Evolutionary conservation across 2,329 filamentous ascomycete species (phyloP), one percentile per base, ranked within the genome.

Genomic region (Phaeophleospora eucalypticola): DNA sequence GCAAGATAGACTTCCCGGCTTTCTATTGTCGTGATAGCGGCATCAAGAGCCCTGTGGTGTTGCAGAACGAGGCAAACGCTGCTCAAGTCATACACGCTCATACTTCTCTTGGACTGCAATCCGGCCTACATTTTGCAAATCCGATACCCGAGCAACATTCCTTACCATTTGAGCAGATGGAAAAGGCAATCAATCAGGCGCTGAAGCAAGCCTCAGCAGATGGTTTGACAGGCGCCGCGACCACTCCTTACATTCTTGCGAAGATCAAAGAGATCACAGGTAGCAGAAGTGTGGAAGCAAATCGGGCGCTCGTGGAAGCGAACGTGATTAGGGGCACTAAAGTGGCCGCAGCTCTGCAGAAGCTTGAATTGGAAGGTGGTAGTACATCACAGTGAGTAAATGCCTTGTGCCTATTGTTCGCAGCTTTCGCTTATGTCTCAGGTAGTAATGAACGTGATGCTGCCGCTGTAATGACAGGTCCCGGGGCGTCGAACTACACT

Each of bases 21-120:
- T 98, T 98, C 68, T 98, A 87, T 79, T 87, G 87, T 0, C 76
- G 91, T 34, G 88, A 96, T 35, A 96, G 90, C 66, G 88, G 89
- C 10, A 71, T 86, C 43, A 82, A 76, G 66, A 95, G 89, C 62
- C 91, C 91, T 0, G 79, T 81, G 17, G 80, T 87, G 1, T 79
- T 96, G 35, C 70, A 82, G 43, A 78, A 84, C 55, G 88, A 94
- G 64, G 75, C 76, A 45, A 87, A 97, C 63, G 93, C 93, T 27
- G 93, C 93, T 0, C 83, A 85, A n/a, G 88, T 97, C 46, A 86
- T 95, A 47, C 76, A 87, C 57, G 87, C 89, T 0, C 88, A 95
- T 70, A 79, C 84, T 58, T 74, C 71, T 41, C 74, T 95, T 12
- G 78, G 78, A 4, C 78, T 96, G 24, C 78, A 83, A 51, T 89